Evolutionary conservation across 257 asterid genomes (phyloP).

Genomic region (Solanum tarijense): DNA sequence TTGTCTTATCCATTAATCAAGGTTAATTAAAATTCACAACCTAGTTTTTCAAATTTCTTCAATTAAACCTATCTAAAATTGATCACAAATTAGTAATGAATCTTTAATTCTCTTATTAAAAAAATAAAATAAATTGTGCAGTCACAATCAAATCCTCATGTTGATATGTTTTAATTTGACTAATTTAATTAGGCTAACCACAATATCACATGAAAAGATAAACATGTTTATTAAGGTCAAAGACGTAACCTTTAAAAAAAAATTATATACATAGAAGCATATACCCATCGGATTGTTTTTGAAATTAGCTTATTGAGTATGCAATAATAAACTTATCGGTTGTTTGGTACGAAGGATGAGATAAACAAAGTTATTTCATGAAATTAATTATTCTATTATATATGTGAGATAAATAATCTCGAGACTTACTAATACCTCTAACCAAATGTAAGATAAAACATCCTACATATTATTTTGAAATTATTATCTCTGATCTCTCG

Average conservation of each 20-base stretch:
- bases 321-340: neutral
- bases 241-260: too few species aligned
- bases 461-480: neutral
- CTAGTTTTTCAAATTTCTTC: too few species aligned
- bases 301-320: neutral
- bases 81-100: neutral
- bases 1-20: too few species aligned
- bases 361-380: neutral
- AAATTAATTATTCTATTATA: neutral
- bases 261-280: neutral
- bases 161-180: neutral
- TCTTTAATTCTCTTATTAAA: neutral
- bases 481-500: neutral
- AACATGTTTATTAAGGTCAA: neutral
- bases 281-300: neutral
- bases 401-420: neutral
- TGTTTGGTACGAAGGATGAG: neutral
- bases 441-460: too few species aligned
- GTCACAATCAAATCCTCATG: neutral
- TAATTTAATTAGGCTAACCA: neutral
- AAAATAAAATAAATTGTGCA: neutral
- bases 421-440: too few species aligned
- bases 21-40: neutral
- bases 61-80: too few species aligned
- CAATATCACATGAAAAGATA: neutral